Percentiles rank a stretch among this genome's conserved stretches.
These are phyloP conservation scores for Pleodorina starrii DNA, from an alignment of 139 green algal species.

Conservation along the genomic window DNA sequence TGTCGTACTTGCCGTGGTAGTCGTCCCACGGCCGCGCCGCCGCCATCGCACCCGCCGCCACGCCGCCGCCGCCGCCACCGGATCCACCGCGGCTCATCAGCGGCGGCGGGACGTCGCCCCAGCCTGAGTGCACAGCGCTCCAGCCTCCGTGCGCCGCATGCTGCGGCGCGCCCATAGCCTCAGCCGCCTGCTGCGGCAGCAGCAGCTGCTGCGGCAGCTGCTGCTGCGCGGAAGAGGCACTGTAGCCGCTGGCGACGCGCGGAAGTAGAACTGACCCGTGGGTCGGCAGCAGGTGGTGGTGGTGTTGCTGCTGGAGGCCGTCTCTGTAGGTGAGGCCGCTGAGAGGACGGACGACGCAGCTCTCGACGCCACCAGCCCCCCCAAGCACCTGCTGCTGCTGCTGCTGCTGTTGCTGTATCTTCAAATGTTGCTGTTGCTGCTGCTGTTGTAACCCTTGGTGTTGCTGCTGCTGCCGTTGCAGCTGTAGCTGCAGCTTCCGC, in stretches of 20 bases:
- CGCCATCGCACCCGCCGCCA: background rate
- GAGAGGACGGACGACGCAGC: no score
- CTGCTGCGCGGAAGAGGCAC: background rate
- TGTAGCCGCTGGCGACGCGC: background rate
- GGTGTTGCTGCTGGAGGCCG: no score
- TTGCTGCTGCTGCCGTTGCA: constrained; percentile 5
- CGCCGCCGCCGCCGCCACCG: background rate
- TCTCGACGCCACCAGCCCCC: no score
- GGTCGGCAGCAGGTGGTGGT: no score
- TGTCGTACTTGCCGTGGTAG: constrained; percentile 2
- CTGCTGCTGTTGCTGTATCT: background rate
- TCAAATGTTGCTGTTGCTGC: background rate
- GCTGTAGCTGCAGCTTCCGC: background rate
- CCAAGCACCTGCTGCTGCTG: background rate
- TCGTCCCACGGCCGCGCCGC: background rate
- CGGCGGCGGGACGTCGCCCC: background rate
- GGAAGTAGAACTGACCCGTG: no score
- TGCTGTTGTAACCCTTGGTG: background rate
- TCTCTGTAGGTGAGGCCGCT: no score
- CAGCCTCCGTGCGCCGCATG: background rate
- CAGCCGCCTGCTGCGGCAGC: background rate
- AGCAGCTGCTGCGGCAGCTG: background rate
- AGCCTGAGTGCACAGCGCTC: background rate
- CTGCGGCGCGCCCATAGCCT: background rate
- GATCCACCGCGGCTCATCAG: background rate